Conservation (phyloP, 495 filamentous ascomycete species). For the Daldinia grandis region DNA sequence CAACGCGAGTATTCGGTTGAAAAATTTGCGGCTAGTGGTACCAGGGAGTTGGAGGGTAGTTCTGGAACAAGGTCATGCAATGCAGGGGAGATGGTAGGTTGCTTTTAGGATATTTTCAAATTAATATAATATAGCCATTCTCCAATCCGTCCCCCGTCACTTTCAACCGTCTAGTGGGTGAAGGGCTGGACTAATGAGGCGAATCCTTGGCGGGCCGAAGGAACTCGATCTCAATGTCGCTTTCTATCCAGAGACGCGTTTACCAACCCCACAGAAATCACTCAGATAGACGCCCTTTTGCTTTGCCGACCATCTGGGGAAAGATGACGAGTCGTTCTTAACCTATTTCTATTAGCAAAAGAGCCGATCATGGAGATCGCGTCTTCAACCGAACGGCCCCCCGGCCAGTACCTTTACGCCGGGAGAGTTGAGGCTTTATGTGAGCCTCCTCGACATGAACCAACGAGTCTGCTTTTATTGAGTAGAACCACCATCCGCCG, state of each 20-base stretch:
- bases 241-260: slow-evolving; percentile 26
- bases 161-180: slow-evolving; percentile 32
- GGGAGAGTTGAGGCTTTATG: neutral
- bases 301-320: slow-evolving; percentile 37
- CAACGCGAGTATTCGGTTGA: slow-evolving; percentile 6
- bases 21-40: slow-evolving; percentile 23
- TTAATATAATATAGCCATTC: slow-evolving; percentile 39
- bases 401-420: slow-evolving; percentile 5
- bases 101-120: slow-evolving; percentile 48
- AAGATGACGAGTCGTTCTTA: slow-evolving; percentile 37
- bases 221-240: slow-evolving; percentile 22
- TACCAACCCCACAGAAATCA: slow-evolving; percentile 30
- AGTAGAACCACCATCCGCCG: neutral
- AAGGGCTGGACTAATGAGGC: slow-evolving; percentile 39
- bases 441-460: slow-evolving; percentile 8
- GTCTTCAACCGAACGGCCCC: slow-evolving; percentile 2
- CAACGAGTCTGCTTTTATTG: neutral
- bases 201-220: slow-evolving; percentile 38
- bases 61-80: slow-evolving; percentile 37
- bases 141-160: slow-evolving; percentile 16
- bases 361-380: slow-evolving; percentile 30
- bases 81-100: slow-evolving; percentile 43
- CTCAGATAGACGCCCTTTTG: slow-evolving; percentile 3
- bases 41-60: slow-evolving; percentile 13
- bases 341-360: slow-evolving; percentile 20